phyloP scores from a whole-genome alignment of 257 asterid species.

The Nicotiana tomentosiformis region DNA sequence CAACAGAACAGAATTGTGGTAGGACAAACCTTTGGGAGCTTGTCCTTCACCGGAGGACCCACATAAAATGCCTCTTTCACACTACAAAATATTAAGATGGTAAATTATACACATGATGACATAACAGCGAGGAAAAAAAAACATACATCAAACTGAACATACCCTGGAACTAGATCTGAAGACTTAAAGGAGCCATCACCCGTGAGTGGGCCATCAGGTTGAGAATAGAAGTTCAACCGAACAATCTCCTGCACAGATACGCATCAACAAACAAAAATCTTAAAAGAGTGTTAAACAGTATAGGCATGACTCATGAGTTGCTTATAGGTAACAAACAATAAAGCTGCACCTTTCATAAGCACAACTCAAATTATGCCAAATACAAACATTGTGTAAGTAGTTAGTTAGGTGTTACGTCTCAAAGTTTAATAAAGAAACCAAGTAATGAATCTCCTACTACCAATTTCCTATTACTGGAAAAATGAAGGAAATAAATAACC shows the following conservation, averaged over 20 bases:
- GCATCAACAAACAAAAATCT: conserved; percentile 11
- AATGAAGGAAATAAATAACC: neutral
- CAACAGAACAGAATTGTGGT: neutral
- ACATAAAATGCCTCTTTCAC: conserved; percentile 83
- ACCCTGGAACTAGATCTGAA: conserved; percentile 87
- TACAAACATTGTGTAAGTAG: neutral
- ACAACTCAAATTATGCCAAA: neutral
- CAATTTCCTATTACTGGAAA: neutral
- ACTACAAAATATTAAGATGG: conserved; percentile 32
- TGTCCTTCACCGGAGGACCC: conserved; percentile 84
- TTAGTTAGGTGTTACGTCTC: neutral
- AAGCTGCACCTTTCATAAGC: neutral
- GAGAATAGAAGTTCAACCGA: conserved; percentile 69
- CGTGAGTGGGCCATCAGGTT: conserved; percentile 90
- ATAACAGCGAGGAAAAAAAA: neutral
- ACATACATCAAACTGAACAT: conserved; percentile 15
- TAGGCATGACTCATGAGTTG: neutral
- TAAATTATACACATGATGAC: neutral
- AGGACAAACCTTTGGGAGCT: conserved; percentile 79
- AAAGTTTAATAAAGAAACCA: neutral
- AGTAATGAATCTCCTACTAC: too few species aligned
- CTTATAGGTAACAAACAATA: neutral
- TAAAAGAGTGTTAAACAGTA: neutral
- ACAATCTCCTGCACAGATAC: conserved; percentile 46
- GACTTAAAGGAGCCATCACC: conserved; percentile 71